Percentiles rank a stretch among this genome's conserved stretches.
Evolutionary conservation across 768 basidiomycete species (phyloP).

Genomic region (Pleurotus giganteus): DNA sequence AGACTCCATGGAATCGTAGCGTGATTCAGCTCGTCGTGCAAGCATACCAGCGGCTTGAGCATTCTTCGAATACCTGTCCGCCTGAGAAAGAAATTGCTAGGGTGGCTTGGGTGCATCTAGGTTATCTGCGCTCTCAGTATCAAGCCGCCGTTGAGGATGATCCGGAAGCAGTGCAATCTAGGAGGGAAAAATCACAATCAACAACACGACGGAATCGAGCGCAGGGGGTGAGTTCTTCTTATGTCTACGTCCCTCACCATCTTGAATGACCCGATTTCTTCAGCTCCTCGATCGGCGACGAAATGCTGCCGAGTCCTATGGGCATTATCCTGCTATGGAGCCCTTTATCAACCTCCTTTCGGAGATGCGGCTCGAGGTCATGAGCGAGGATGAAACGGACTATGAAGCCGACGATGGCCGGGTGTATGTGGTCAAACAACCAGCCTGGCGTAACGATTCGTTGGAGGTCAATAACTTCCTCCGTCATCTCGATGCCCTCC

Average conservation of each 20-base stretch:
- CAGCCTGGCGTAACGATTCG: neutral
- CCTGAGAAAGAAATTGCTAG: no score
- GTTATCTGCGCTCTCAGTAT: no score
- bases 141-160: no score
- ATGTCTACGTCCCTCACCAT: neutral
- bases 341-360: neutral
- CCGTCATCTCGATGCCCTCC: neutral
- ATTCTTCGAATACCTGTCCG: no score
- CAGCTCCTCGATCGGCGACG: neutral
- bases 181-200: no score
- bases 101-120: no score
- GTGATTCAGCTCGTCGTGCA: no score
- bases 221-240: neutral
- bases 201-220: neutral
- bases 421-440: neutral
- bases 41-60: no score
- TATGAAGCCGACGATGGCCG: neutral
- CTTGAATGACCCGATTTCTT: neutral
- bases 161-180: no score
- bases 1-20: neutral
- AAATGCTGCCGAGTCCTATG: neutral
- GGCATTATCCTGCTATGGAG: neutral
- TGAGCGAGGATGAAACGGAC: neutral
- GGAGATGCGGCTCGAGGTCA: neutral
- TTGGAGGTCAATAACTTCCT: neutral